Conservation (phyloP, 768 basidiomycete genomes). For the Tremella yokohamensis region DNA sequence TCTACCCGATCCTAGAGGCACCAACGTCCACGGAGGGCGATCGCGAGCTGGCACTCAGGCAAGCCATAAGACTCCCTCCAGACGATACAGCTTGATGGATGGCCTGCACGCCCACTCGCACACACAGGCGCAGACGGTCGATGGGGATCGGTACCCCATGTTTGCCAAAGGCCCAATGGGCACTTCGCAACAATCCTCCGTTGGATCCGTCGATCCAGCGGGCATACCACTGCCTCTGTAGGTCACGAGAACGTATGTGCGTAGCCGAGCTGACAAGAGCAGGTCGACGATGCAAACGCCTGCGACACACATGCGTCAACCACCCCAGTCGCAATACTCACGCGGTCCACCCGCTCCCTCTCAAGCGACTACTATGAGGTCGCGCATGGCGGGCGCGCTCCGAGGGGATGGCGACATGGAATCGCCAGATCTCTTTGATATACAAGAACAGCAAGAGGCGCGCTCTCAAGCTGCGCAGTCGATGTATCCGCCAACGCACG, state of each 20-base stretch:
- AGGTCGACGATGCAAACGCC: constrained; percentile 9
- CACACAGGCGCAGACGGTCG: constrained; percentile 18
- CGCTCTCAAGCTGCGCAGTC: background rate
- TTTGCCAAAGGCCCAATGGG: constrained; percentile 26
- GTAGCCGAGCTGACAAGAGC: background rate
- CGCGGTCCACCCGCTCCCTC: constrained; percentile 4
- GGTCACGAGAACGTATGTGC: constrained; percentile 4
- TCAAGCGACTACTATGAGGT: constrained; percentile 18
- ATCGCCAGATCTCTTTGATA: constrained; percentile 13
- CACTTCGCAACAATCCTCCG: constrained; percentile 24
- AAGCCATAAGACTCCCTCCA: background rate
- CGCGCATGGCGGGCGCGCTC: constrained; percentile 41
- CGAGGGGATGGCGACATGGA: constrained; percentile 30
- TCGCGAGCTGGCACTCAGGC: constrained; percentile 3
- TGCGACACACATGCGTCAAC: constrained; percentile 6
- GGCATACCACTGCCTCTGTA: constrained; percentile 20
- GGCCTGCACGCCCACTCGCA: constrained; percentile 25
- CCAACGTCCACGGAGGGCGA: constrained; percentile 12
- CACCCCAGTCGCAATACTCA: constrained; percentile 6
- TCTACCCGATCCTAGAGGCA: constrained; percentile 32
- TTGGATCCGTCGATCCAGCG: constrained; percentile 28
- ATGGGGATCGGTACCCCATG: constrained; percentile 41
- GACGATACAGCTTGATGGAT: constrained; percentile 24
- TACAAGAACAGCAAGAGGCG: constrained; percentile 34
- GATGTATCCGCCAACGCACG: background rate